Evolutionary conservation across 805 yeast species (phyloP).

Genomic region (Danielia reshetovae): DNA sequence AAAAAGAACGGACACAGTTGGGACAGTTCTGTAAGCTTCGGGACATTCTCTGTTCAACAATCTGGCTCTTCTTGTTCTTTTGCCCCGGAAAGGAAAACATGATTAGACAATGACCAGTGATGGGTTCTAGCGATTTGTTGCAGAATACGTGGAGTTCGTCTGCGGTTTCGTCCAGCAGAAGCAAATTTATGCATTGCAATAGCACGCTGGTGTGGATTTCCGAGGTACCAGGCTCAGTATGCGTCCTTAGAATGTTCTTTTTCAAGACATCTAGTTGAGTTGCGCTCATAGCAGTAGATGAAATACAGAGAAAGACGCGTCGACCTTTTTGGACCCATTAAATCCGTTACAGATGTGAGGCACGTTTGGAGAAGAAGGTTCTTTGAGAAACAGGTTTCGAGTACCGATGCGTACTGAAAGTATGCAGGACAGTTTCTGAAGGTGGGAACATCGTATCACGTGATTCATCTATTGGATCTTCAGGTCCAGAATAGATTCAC

Average conservation of each 20-base stretch:
- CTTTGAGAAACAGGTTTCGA: too few relatives aligned
- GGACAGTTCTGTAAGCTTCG: conserved; percentile 46
- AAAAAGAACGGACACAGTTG: conserved; percentile 51
- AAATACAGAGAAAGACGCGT: too few relatives aligned
- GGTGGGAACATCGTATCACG: too few relatives aligned
- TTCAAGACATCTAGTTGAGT: conserved; percentile 18
- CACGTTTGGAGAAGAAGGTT: too few relatives aligned
- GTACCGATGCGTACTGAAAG: too few relatives aligned
- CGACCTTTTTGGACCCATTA: too few relatives aligned
- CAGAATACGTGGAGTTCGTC: conserved; percentile 51
- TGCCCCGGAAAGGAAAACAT: conserved; percentile 52
- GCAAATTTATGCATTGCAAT: conserved; percentile 18
- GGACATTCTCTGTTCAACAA: conserved; percentile 39
- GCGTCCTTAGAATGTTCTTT: conserved; percentile 21
- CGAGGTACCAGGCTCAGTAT: conserved; percentile 24
- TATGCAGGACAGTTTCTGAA: too few relatives aligned
- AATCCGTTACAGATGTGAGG: too few relatives aligned
- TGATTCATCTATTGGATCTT: too few relatives aligned
- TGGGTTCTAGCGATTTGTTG: conserved; percentile 43
- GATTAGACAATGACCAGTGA: conserved; percentile 52
- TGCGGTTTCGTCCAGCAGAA: conserved; percentile 12
- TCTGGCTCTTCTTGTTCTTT: conserved; percentile 28
- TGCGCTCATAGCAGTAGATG: too few relatives aligned
- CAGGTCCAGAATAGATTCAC: too few relatives aligned
- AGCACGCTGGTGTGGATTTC: conserved; percentile 26